phyloP scores from a whole-genome alignment of 768 basidiomycete genomes.

The Trametes elegans region DNA sequence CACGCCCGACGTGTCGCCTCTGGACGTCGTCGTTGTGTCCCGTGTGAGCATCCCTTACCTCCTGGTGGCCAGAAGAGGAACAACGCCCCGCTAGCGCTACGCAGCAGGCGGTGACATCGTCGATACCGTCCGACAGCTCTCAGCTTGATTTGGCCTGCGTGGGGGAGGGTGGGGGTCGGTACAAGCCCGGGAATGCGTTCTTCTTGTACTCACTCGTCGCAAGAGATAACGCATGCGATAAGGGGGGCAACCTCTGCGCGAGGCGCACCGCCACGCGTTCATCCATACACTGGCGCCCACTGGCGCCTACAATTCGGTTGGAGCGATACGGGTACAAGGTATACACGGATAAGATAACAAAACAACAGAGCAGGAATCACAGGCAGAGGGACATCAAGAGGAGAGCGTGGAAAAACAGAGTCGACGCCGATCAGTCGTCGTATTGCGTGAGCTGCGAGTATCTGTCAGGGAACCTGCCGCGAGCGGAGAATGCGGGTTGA shows the following conservation, averaged over 20 bases:
- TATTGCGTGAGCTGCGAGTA: slow-evolving; percentile 52
- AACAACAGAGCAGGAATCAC: neutral
- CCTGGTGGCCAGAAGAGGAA: neutral
- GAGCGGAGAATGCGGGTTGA: too few relatives aligned
- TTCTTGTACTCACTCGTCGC: neutral
- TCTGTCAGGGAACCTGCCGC: neutral
- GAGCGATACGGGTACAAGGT: neutral
- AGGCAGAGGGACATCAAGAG: neutral
- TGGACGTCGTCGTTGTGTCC: neutral
- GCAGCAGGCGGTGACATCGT: neutral
- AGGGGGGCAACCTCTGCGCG: too few relatives aligned
- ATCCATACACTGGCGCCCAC: neutral
- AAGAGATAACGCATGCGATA: too few relatives aligned
- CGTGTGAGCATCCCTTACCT: neutral
- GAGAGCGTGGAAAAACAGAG: neutral
- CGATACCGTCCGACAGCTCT: neutral
- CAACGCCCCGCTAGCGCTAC: neutral
- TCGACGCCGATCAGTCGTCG: slow-evolving; percentile 44
- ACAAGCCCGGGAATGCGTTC: neutral
- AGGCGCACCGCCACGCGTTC: neutral
- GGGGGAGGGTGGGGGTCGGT: neutral
- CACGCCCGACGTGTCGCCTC: neutral
- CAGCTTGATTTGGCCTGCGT: neutral
- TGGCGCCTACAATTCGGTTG: neutral
- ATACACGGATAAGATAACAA: neutral